These are phyloP conservation scores for Zizania palustris DNA, from an alignment of 202 grass and related monocot genomes.

Conservation along the genomic window DNA sequence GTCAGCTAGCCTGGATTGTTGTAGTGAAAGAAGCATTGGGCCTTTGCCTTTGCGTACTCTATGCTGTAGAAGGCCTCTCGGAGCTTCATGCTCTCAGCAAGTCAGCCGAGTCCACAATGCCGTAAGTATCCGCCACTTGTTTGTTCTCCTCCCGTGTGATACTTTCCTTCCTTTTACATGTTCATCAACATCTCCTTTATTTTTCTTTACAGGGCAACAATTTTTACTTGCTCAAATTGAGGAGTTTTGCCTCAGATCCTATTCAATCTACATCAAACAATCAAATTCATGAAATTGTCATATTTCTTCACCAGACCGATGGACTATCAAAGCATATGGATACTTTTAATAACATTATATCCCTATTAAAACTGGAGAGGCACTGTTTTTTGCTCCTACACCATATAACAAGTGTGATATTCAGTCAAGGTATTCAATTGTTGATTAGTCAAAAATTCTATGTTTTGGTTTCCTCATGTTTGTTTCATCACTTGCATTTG, in stretches of 20 bases:
- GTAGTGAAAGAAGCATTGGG: no score
- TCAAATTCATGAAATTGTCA: constrained; percentile 66
- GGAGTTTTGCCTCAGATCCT: constrained; percentile 65
- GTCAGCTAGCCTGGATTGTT: no score
- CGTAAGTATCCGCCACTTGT: no score
- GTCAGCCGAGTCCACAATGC: no score
- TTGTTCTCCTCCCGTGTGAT: no score
- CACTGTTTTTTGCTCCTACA: constrained; percentile 48
- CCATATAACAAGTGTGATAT: constrained; percentile 44
- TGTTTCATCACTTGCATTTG: constrained; percentile 13
- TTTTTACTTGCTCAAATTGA: constrained; percentile 76
- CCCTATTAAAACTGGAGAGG: constrained; percentile 51
- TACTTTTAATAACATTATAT: no score
- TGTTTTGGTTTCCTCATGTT: not conserved
- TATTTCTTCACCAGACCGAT: constrained; percentile 63
- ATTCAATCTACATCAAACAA: constrained; percentile 46
- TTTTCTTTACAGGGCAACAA: constrained; percentile 58
- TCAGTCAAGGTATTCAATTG: constrained; percentile 54
- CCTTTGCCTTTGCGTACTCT: no score
- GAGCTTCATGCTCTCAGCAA: no score
- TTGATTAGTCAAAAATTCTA: not conserved
- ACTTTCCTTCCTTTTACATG: no score
- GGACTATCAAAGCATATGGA: no score
- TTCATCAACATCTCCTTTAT: constrained; percentile 27
- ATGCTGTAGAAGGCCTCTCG: no score